These are phyloP conservation scores for Silene uniflora DNA, from an alignment of 148 eudicot genomes.

Conservation along the genomic window DNA sequence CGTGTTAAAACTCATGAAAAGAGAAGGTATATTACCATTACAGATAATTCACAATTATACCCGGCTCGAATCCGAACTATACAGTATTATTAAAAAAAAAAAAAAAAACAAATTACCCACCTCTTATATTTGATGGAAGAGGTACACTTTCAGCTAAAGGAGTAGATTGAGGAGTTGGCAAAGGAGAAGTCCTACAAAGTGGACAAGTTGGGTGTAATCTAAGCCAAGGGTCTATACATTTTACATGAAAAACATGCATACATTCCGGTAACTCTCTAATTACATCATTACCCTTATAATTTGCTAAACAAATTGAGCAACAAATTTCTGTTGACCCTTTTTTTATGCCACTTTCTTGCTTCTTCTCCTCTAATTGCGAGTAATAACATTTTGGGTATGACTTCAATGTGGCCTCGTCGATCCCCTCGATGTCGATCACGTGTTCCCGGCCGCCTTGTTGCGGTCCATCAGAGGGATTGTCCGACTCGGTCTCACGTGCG, in stretches of 20 bases:
- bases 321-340: constrained; percentile 29
- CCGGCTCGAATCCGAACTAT: background rate
- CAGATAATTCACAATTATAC: background rate
- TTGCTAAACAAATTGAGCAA: constrained; percentile 78
- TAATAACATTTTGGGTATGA: constrained; percentile 68
- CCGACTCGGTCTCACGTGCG: constrained; percentile 39
- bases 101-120: background rate
- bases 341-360: background rate
- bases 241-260: constrained; percentile 72
- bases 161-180: constrained; percentile 72
- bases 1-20: background rate
- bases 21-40: too few relatives aligned
- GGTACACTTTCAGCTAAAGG: constrained; percentile 81
- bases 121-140: constrained; percentile 25
- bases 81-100: background rate
- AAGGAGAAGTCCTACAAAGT: constrained; percentile 77
- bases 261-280: constrained; percentile 67
- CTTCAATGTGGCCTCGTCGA: constrained; percentile 65
- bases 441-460: background rate
- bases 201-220: constrained; percentile 79
- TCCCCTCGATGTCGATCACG: constrained; percentile 28
- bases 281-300: constrained; percentile 58
- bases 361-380: constrained; percentile 25
- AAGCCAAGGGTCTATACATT: constrained; percentile 88
- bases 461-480: background rate